Conservation (phyloP, 2,329 filamentous ascomycete genomes). For the Fusarium lateritium region DNA sequence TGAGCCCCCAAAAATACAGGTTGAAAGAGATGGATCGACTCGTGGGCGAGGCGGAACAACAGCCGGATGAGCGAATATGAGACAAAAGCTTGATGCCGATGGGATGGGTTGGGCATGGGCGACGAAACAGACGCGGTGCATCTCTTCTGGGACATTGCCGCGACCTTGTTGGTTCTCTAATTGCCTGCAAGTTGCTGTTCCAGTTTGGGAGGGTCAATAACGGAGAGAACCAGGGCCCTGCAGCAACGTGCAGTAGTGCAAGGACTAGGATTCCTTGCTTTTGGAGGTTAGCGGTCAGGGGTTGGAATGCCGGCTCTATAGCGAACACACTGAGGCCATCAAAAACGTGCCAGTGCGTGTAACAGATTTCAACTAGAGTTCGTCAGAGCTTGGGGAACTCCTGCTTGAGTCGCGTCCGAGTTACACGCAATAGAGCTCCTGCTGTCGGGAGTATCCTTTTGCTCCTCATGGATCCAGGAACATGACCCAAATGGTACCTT, state of each 20-base stretch:
- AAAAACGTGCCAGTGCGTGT: slow-evolving; percentile 24
- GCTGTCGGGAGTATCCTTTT: slow-evolving; percentile 1
- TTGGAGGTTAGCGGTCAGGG: slow-evolving; percentile 34
- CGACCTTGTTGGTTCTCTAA: slow-evolving; percentile 43
- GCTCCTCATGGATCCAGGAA: slow-evolving; percentile 14
- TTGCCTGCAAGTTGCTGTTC: slow-evolving; percentile 31
- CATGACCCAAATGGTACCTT: slow-evolving; percentile 11
- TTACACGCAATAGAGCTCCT: slow-evolving; percentile 2
- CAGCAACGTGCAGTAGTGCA: slow-evolving; percentile 31
- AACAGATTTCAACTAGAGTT: slow-evolving; percentile 23
- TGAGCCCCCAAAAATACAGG: slow-evolving; percentile 25
- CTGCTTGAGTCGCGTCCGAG: slow-evolving; percentile 13
- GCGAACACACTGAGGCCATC: slow-evolving; percentile 14
- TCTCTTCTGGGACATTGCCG: slow-evolving; percentile 36
- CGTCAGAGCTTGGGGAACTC: slow-evolving; percentile 5
- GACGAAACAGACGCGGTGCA: slow-evolving; percentile 44
- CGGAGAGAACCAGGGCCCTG: slow-evolving; percentile 31
- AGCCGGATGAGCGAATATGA: slow-evolving; percentile 35
- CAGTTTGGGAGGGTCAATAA: slow-evolving; percentile 37
- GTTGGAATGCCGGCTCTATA: slow-evolving; percentile 24
- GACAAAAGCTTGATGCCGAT: slow-evolving; percentile 41
- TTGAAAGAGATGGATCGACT: slow-evolving; percentile 23
- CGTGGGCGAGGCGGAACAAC: slow-evolving; percentile 29
- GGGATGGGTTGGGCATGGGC: background rate
- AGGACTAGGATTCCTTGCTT: slow-evolving; percentile 27